A percentile compares a stretch with the other conserved stretches of the same genome.
Evolutionary conservation across 169 alveolate genomes (phyloP).

Genomic region (Plasmodium cynomolgi): DNA sequence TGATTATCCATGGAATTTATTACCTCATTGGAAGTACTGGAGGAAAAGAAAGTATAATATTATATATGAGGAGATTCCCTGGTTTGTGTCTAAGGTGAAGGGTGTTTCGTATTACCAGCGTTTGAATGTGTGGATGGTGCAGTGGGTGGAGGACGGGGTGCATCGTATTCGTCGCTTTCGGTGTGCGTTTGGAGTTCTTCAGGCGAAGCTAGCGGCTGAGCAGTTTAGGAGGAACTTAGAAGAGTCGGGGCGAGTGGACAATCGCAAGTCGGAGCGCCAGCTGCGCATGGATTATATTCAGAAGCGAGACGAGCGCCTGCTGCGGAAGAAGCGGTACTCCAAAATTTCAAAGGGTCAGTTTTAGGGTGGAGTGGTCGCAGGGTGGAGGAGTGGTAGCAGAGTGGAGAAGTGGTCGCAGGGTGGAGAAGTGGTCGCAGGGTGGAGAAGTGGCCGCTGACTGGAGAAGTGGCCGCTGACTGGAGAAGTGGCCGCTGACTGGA

Average conservation of each 20-base stretch:
- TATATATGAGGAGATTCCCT: conserved; percentile 78
- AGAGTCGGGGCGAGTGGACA: conserved; percentile 83
- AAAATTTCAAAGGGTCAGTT: conserved; percentile 72
- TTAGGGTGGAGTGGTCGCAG: not conserved
- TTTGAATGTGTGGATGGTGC: conserved; percentile 88
- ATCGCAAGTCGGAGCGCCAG: conserved; percentile 83
- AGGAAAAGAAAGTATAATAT: conserved; percentile 86
- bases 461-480: not conserved
- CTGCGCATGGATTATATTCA: conserved; percentile 78
- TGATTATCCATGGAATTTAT: conserved; percentile 85
- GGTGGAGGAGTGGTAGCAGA: not conserved
- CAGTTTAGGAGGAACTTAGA: conserved; percentile 79
- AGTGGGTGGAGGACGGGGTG: conserved; percentile 89
- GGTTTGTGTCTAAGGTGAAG: conserved; percentile 78
- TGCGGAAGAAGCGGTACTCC: conserved; percentile 75
- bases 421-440: not conserved
- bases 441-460: not conserved
- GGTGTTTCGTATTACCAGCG: conserved; percentile 82
- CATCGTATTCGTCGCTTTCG: conserved; percentile 87
- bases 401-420: too few relatives aligned
- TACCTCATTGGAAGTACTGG: conserved; percentile 82
- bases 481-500: too few relatives aligned
- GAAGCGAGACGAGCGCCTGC: conserved; percentile 73
- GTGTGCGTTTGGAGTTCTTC: conserved; percentile 87
- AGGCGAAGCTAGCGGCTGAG: conserved; percentile 89